Base-by-base conservation (phyloP, 345 rosid genomes). In the Syzygium oleosum region DNA sequence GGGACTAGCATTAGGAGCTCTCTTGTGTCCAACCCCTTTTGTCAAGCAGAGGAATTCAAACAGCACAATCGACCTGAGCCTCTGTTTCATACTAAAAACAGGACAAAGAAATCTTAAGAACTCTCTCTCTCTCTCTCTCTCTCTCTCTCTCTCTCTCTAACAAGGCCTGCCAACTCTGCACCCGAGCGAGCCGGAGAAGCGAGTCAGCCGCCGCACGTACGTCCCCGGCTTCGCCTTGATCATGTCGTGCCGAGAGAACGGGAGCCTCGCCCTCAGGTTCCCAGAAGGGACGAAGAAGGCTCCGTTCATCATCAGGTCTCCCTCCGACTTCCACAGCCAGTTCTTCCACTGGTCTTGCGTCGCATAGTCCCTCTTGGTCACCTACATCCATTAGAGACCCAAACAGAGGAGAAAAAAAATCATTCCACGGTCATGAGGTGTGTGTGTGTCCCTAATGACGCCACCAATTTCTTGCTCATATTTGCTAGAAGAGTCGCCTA, bases 321-420 rank as follows among this genome's bases (percentile, higher is more conserved):
- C 86, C 43, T 92, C 89, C 22, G 93, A 90, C 34, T 53, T 89
- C 94, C 94, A 92, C 46, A 88, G 86, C 94, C 93, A 92, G 12
- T 85, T 52, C 94, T 89, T 91, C 94, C 94, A 92, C 49, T 87
- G 87, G 5, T 29, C 34, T 83, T 88, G 84, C 8, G 46, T 12
- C 38, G 92, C 89, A 38, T 88, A 92, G 5, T 91, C 92, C 89
- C 94, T 90, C 92, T 90, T 91, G 12, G 94, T 92, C 84, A 92
- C 91, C 93, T 92, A 22, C 83, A 73, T 73, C 83, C 83, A 73
- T 38, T 38, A 22, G 83, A 22, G 83, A 38, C 8, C 83, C 49
- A 21, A 38, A 38, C 49, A 10, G 7, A 38, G 49, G 34, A 16
- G 0, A 7, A 14, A 34, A 8, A 7, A 29, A 3, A 15, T 55